phyloP scores from a whole-genome alignment of 257 asterid species.

The Scutellaria minor region DNA sequence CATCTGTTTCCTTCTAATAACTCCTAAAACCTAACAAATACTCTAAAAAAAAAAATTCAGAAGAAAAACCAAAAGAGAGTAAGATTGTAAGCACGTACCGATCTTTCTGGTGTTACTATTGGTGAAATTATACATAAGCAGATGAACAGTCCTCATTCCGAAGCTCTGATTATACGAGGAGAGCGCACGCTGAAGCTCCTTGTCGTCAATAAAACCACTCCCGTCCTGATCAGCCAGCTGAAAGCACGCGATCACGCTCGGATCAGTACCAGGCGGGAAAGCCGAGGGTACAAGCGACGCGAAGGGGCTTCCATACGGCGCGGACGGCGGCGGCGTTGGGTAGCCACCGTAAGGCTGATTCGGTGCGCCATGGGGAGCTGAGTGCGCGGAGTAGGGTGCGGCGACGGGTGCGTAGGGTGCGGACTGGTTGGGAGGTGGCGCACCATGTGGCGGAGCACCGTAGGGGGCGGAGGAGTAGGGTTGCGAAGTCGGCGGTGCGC shows the following conservation, averaged over 20 bases:
- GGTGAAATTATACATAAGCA: constrained; percentile 88
- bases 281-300: constrained; percentile 70
- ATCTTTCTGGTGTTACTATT: constrained; percentile 74
- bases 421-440: constrained; percentile 36
- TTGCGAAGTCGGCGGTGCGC: constrained; percentile 42
- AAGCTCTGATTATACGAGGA: constrained; percentile 80
- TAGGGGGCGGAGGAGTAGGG: constrained; percentile 43
- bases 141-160: constrained; percentile 87
- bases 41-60: neutral
- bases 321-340: constrained; percentile 47
- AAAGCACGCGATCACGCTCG: constrained; percentile 70
- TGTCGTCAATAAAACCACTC: constrained; percentile 91
- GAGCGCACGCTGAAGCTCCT: constrained; percentile 85
- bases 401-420: constrained; percentile 46
- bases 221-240: constrained; percentile 92
- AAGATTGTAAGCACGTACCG: constrained; percentile 45
- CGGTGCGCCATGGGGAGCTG: constrained; percentile 57
- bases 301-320: constrained; percentile 70
- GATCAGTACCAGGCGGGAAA: constrained; percentile 95
- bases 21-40: too few relatives aligned
- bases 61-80: neutral
- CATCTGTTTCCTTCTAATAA: neutral
- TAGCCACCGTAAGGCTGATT: constrained; percentile 49
- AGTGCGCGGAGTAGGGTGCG: constrained; percentile 47
- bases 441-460: constrained; percentile 41